A percentile compares a stretch with the other conserved stretches of the same genome.
phyloP scores from a whole-genome alignment of 257 asterid genomes.

The Sherardia arvensis region DNA sequence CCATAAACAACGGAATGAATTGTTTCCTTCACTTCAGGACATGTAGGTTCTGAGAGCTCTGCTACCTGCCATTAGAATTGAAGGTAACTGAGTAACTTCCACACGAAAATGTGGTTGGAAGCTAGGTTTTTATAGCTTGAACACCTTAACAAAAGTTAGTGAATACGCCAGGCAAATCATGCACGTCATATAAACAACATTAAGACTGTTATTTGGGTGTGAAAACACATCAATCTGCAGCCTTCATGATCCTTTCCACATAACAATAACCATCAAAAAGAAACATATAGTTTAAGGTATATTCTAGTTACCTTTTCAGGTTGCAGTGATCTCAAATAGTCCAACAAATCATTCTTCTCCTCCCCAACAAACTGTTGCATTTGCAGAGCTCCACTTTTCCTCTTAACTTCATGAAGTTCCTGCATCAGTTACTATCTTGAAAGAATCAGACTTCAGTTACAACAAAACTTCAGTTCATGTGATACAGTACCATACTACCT shows the following conservation, averaged over 20 bases:
- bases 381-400: no score
- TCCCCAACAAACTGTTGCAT: no score
- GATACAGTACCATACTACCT: not conserved
- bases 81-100: slow-evolving; percentile 7
- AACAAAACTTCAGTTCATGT: no score
- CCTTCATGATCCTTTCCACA: not conserved
- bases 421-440: no score
- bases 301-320: no score
- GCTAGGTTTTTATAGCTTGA: not conserved
- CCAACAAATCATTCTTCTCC: no score
- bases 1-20: slow-evolving; percentile 87
- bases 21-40: slow-evolving; percentile 56
- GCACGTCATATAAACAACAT: not conserved
- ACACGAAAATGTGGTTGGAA: not conserved
- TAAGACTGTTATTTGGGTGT: no score
- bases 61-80: slow-evolving; percentile 41
- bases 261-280: slow-evolving; percentile 7
- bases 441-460: no score
- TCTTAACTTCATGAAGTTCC: no score
- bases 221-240: not conserved
- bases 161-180: not conserved
- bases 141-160: not conserved
- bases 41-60: no score
- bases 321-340: no score
- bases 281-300: not conserved